Evolutionary conservation across 495 filamentous ascomycete species (phyloP).

Genomic region (Friedmanniomyces simplex): DNA sequence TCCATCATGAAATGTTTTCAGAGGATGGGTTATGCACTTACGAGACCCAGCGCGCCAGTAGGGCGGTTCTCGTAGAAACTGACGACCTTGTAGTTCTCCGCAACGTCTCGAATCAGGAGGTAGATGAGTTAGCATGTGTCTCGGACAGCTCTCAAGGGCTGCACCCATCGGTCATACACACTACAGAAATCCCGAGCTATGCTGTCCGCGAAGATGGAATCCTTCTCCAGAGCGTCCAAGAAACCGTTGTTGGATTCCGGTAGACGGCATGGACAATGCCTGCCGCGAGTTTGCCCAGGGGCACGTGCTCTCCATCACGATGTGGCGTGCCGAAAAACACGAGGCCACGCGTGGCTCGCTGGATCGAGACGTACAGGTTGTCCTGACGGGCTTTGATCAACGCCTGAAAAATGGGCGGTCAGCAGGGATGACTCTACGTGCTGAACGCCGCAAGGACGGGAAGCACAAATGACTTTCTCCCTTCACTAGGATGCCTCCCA

Average conservation of each 20-base stretch:
- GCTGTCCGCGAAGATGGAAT: not conserved
- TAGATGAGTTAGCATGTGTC: no score
- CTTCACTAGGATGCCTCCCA: not conserved
- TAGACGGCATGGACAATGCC: not conserved
- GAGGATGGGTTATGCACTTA: not conserved
- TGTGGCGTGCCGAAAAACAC: not conserved
- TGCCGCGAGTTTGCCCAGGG: not conserved
- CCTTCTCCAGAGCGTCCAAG: not conserved
- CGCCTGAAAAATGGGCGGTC: not conserved
- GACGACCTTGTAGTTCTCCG: not conserved
- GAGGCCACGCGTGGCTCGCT: not conserved
- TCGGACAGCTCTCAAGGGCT: no score
- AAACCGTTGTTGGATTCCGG: not conserved
- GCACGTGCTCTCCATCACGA: not conserved
- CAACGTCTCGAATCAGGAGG: no score
- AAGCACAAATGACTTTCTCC: no score
- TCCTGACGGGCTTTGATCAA: not conserved
- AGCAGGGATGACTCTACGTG: not conserved
- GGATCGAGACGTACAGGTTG: not conserved
- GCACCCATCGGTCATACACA: no score
- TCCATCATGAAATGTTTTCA: not conserved
- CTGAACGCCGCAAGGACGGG: no score
- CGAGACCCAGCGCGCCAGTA: not conserved
- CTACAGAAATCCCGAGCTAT: not conserved
- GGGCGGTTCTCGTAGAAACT: not conserved